Evolutionary conservation across 106 monocot species (phyloP), one percentile per base, ranked within the genome.

Genomic region (Apostasia shenzhenica): DNA sequence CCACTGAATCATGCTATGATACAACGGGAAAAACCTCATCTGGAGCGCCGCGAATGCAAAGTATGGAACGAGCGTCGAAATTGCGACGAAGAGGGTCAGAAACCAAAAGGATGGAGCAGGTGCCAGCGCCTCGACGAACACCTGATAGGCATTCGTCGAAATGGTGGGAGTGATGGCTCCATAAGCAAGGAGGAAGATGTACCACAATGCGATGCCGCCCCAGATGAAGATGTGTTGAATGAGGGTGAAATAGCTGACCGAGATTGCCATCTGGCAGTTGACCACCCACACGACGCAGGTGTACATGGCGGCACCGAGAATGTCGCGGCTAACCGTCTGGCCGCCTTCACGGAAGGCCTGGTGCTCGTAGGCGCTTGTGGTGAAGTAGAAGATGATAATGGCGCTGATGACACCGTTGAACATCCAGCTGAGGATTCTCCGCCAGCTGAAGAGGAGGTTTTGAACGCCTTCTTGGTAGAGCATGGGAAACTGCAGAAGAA

Each of bases 1-100:
- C 95, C 92, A 97, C 68, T 97, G 95, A 4, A 97, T 77, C 92
- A 81, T 89, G 41, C 81, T 76, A 51, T 92, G 95, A 81, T 89
- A 89, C 95, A 92, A 92, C 0, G 95, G 95, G 61, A 87, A 92
- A 74, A 92, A 84, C 40, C 86, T 64, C 81, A 85, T 89, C 66
- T 89, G 92, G 3, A 91, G 73, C 1, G 92, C 77, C 0, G 73
- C 39, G 49, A 76, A 92, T 1, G 70, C 9, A 40, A 92, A 80
- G 75, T 81, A 92, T 0, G 95, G 95, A 11, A 97, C 42, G 37
- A 97, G 73, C 11, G 89, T 82, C 0, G 86, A 75, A 1, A 92
- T 41, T 41, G 81, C 79, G 1, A 89, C 83, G 55, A 97, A 80
- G 37, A 97, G 70, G 0, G 88, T 85, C 10, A 84, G 61, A 10